phyloP scores from a whole-genome alignment of 306 rosid genomes.

The Carpinus viminea region DNA sequence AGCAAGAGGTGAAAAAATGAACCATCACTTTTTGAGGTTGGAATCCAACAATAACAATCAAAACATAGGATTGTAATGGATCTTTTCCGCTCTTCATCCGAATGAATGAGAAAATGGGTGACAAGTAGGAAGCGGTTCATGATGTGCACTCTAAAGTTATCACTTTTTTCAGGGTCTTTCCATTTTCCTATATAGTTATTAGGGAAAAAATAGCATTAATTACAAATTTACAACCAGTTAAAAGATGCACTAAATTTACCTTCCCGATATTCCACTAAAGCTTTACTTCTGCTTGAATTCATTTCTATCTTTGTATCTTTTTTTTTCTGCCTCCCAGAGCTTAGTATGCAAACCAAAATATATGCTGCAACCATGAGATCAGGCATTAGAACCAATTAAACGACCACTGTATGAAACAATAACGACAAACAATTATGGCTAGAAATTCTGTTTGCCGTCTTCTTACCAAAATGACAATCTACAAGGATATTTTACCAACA shows the following conservation, averaged over 20 bases:
- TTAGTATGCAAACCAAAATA: background rate
- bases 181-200: too few species aligned
- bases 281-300: slow-evolving; percentile 48
- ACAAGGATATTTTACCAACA: background rate
- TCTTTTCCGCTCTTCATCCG: too few species aligned
- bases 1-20: background rate
- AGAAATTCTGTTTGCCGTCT: background rate
- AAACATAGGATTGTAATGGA: background rate
- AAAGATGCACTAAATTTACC: slow-evolving; percentile 38
- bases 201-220: too few species aligned
- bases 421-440: background rate
- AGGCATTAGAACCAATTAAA: background rate
- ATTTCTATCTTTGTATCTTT: slow-evolving; percentile 39
- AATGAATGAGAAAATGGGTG: too few species aligned
- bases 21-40: background rate
- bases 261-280: slow-evolving; percentile 54
- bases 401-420: background rate
- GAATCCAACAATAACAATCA: slow-evolving; percentile 1
- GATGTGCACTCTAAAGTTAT: too few species aligned
- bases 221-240: background rate
- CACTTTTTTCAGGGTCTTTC: too few species aligned
- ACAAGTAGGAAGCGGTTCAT: too few species aligned
- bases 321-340: slow-evolving; percentile 36
- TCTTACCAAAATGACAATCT: background rate
- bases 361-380: background rate